Conservation (phyloP, 2,329 filamentous ascomycete genomes). For the Exophiala sp. region DNA sequence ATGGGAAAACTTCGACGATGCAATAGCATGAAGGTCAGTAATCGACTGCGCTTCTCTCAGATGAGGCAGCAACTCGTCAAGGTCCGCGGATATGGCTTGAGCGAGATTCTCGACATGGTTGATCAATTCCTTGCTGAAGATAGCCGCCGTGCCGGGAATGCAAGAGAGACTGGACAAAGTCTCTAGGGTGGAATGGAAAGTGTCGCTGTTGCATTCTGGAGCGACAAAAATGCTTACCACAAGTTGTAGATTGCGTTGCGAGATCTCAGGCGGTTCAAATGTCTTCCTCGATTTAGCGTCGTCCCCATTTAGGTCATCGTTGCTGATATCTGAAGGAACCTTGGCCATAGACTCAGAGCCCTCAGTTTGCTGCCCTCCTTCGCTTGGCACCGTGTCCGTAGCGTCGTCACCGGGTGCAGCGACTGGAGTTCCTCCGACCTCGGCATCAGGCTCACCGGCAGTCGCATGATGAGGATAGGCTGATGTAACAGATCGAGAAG, state of each 20-base stretch:
- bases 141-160: conserved; percentile 79
- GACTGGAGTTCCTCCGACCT: conserved; percentile 26
- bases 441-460: conserved; percentile 22
- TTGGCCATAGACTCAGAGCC: conserved; percentile 29
- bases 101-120: conserved; percentile 79
- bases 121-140: conserved; percentile 90
- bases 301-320: conserved; percentile 33
- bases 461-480: conserved; percentile 26
- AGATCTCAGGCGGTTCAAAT: conserved; percentile 75
- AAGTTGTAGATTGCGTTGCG: conserved; percentile 79
- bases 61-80: conserved; percentile 77
- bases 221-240: conserved; percentile 97
- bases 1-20: conserved; percentile 90
- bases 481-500: conserved; percentile 30
- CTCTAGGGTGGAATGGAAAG: conserved; percentile 93
- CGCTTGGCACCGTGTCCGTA: not conserved
- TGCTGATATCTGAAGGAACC: conserved; percentile 25
- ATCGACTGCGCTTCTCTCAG: conserved; percentile 81
- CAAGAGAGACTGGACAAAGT: conserved; percentile 98
- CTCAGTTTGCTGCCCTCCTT: conserved; percentile 26
- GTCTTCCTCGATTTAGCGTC: conserved; percentile 53
- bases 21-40: conserved; percentile 91
- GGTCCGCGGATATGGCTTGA: conserved; percentile 74
- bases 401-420: conserved; percentile 20
- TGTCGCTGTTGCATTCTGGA: conserved; percentile 93